Evolutionary conservation across 2,329 filamentous ascomycete species (phyloP).

Genomic region (Penicillium sp.): DNA sequence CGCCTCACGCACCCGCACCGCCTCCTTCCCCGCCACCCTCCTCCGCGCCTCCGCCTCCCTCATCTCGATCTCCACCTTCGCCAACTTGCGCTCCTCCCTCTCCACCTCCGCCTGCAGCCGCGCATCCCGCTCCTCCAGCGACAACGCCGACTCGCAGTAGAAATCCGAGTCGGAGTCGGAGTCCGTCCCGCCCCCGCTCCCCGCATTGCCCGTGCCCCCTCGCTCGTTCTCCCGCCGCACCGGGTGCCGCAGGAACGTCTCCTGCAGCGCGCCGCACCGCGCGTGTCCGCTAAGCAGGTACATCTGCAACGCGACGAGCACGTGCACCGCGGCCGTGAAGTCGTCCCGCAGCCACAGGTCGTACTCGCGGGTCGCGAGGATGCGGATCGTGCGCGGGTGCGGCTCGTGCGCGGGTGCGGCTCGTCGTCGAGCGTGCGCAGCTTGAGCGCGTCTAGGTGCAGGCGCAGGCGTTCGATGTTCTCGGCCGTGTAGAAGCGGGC

Average conservation of each 20-base stretch:
- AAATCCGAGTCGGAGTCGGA: not conserved
- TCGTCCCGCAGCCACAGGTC: constrained; percentile 26
- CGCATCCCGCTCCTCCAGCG: not conserved
- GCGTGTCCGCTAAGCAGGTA: constrained; percentile 32
- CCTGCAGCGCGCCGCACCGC: constrained; percentile 24
- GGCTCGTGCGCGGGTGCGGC: constrained; percentile 15
- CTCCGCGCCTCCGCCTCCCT: not conserved
- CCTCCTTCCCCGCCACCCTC: constrained; percentile 7
- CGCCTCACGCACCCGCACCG: constrained; percentile 10
- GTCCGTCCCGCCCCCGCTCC: not conserved
- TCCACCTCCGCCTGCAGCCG: too few species aligned
- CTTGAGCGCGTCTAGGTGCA: constrained; percentile 16
- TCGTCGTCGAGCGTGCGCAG: constrained; percentile 7
- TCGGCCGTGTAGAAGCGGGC: constrained; percentile 17
- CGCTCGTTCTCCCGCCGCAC: not conserved
- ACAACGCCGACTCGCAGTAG: not conserved
- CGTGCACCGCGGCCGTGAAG: constrained; percentile 18
- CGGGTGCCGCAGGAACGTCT: constrained; percentile 3
- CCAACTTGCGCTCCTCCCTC: too few species aligned
- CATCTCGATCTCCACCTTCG: too few species aligned
- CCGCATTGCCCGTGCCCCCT: not conserved
- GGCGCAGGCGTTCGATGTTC: constrained; percentile 18
- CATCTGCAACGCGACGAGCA: constrained; percentile 22
- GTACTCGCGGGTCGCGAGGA: constrained; percentile 28
- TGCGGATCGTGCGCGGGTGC: constrained; percentile 19